phyloP scores from a whole-genome alignment of 805 yeast genomes.

The Barnettozyma populi region DNA sequence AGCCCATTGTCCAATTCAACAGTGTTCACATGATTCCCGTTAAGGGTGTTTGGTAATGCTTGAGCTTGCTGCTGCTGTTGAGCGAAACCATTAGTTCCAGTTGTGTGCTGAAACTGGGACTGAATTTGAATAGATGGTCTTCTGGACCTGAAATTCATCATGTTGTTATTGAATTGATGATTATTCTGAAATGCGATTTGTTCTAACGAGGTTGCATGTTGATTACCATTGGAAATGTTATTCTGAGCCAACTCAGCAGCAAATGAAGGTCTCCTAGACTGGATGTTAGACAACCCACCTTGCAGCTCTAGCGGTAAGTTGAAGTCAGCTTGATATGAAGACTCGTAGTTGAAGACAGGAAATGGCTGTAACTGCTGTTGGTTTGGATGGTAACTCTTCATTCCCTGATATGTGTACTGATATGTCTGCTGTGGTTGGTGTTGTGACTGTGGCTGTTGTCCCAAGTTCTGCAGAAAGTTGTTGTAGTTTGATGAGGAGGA shows the following conservation, averaged over 20 bases:
- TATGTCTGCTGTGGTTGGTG: neutral
- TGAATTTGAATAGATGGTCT: constrained; percentile 21
- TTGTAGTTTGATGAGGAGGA: constrained; percentile 16
- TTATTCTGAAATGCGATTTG: constrained; percentile 14
- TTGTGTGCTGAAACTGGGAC: constrained; percentile 7
- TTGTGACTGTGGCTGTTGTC: neutral
- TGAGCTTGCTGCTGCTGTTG: constrained; percentile 11
- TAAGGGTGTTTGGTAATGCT: constrained; percentile 6
- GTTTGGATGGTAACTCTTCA: neutral
- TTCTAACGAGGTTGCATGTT: constrained; percentile 7
- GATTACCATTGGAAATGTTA: constrained; percentile 7
- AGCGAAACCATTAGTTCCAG: constrained; percentile 9
- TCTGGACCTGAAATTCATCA: constrained; percentile 21
- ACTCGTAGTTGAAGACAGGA: constrained; percentile 7
- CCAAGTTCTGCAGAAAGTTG: constrained; percentile 11
- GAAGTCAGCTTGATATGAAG: constrained; percentile 13
- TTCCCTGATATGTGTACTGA: constrained; percentile 2
- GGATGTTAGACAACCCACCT: constrained; percentile 58
- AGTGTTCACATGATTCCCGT: neutral
- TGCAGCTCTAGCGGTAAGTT: constrained; percentile 51
- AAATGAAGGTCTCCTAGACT: constrained; percentile 68
- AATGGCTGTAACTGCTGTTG: constrained; percentile 5
- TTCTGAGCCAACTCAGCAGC: constrained; percentile 44
- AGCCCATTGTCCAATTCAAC: constrained; percentile 57
- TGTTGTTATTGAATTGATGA: constrained; percentile 13